Percentiles rank a stretch among this genome's conserved stretches.
phyloP scores from a whole-genome alignment of 306 rosid genomes.

The Lagenaria siceraria region DNA sequence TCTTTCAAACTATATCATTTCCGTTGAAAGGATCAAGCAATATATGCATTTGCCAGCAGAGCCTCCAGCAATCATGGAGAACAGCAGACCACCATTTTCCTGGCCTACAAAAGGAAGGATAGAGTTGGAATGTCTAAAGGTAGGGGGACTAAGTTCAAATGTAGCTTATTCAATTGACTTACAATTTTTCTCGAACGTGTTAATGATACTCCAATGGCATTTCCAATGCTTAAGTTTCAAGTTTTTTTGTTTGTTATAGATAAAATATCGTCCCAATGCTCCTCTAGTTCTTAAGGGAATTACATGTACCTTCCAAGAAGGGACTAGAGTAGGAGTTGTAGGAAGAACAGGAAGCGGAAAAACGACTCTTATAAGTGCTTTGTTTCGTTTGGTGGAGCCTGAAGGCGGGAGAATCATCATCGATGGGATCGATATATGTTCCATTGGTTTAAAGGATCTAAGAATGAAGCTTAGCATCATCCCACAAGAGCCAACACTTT shows the following conservation, averaged over 20 bases:
- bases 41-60: constrained; percentile 54
- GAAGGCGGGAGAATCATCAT: constrained; percentile 37
- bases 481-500: constrained; percentile 84
- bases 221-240: not conserved
- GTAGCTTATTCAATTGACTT: not conserved
- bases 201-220: not conserved
- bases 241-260: constrained; percentile 23
- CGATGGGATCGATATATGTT: constrained; percentile 52
- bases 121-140: constrained; percentile 48
- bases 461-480: constrained; percentile 64
- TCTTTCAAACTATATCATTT: constrained; percentile 46
- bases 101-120: constrained; percentile 75
- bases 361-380: constrained; percentile 65
- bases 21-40: constrained; percentile 76
- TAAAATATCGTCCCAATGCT: constrained; percentile 49
- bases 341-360: constrained; percentile 89
- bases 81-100: constrained; percentile 44
- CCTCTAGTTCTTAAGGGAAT: constrained; percentile 62
- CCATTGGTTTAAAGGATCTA: constrained; percentile 63
- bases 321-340: constrained; percentile 64
- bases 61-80: constrained; percentile 47
- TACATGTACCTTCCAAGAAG: constrained; percentile 53
- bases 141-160: not conserved
- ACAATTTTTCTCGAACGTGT: not conserved
- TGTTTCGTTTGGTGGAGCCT: constrained; percentile 77